phyloP scores from a whole-genome alignment of 805 yeast species.

The Wickerhamomyces chambardii region DNA sequence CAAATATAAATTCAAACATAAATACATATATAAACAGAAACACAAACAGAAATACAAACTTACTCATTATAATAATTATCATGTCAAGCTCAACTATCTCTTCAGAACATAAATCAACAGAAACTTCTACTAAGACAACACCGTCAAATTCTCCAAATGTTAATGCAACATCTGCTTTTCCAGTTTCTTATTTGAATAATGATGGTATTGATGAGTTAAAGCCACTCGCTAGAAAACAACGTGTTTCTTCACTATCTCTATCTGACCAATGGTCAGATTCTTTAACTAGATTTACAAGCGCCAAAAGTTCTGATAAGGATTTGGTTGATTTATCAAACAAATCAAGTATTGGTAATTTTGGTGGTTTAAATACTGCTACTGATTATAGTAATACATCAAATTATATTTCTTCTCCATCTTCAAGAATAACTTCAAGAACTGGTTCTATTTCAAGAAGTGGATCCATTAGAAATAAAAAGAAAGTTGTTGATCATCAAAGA shows the following conservation, averaged over 20 bases:
- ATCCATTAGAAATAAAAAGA: constrained; percentile 31
- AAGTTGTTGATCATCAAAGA: constrained; percentile 57
- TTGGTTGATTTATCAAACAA: constrained; percentile 5
- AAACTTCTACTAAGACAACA: constrained; percentile 11
- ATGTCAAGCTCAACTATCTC: neutral
- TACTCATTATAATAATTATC: no score
- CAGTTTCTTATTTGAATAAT: constrained; percentile 51
- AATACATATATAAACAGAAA: no score
- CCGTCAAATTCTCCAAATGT: constrained; percentile 1
- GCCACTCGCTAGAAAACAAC: constrained; percentile 52
- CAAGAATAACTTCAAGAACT: constrained; percentile 3
- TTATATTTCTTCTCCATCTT: no score
- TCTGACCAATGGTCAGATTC: constrained; percentile 60
- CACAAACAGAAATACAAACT: no score
- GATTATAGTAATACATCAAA: no score
- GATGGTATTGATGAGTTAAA: constrained; percentile 64
- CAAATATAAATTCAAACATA: no score
- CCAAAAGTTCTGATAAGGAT: constrained; percentile 17
- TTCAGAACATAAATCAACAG: neutral
- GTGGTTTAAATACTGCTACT: no score
- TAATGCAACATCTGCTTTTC: neutral
- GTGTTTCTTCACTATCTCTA: constrained; percentile 58
- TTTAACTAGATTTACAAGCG: constrained; percentile 17
- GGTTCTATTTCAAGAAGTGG: constrained; percentile 5
- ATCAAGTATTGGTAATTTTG: no score